Evolutionary conservation across 2,329 filamentous ascomycete genomes (phyloP).

Genomic region (Tolypocladium guangdongense): DNA sequence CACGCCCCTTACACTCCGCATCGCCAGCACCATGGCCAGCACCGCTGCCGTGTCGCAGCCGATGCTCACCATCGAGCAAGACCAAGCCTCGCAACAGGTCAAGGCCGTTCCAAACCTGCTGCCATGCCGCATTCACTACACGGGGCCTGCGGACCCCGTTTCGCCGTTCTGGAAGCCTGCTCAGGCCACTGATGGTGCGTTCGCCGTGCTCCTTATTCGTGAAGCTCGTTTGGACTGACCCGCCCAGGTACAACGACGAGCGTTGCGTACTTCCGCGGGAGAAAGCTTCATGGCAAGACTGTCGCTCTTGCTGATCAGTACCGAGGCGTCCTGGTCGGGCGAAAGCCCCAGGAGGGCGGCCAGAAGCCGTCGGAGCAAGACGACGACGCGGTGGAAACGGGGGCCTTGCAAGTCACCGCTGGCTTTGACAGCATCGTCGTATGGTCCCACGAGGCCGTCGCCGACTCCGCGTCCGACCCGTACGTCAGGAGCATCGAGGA

Average conservation of each 20-base stretch:
- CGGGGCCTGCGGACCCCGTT: conserved; percentile 55
- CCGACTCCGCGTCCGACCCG: conserved; percentile 51
- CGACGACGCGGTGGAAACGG: conserved; percentile 33
- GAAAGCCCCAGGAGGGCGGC: conserved; percentile 24
- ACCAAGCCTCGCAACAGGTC: conserved; percentile 3
- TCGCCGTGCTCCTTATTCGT: background rate
- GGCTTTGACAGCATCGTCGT: conserved; percentile 66
- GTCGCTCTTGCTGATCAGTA: conserved; percentile 63
- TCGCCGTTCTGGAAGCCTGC: conserved; percentile 61
- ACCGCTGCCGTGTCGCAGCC: conserved; percentile 26
- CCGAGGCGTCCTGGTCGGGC: conserved; percentile 46
- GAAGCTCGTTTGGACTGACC: background rate
- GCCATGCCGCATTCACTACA: conserved; percentile 70
- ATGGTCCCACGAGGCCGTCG: conserved; percentile 70
- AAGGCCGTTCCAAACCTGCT: conserved; percentile 58
- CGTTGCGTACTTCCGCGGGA: conserved; percentile 65
- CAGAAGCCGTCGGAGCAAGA: conserved; percentile 24
- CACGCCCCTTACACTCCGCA: no score
- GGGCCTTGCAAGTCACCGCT: conserved; percentile 50
- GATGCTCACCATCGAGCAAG: conserved; percentile 28
- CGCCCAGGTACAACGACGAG: conserved; percentile 17
- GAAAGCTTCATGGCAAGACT: conserved; percentile 60
- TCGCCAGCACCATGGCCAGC: background rate
- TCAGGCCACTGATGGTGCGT: conserved; percentile 29
- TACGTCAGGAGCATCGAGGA: conserved; percentile 69